phyloP scores from a whole-genome alignment of 208 protist genomes.

The Polymyxa betae region DNA sequence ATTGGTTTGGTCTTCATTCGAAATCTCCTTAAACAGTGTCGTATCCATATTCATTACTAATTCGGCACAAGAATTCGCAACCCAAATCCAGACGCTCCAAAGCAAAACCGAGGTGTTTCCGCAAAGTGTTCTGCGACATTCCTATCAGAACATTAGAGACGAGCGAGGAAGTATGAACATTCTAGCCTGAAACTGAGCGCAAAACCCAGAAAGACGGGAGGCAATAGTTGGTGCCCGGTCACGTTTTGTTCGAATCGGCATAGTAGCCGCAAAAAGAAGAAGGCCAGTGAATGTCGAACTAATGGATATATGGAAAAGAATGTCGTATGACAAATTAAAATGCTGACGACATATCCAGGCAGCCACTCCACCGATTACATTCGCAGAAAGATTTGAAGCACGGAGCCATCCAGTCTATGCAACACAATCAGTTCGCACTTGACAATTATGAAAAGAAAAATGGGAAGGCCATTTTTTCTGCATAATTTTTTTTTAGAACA shows the following conservation, averaged over 20 bases:
- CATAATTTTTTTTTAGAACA: too few relatives aligned
- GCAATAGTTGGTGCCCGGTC: not conserved
- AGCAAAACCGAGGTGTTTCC: not conserved
- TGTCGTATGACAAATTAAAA: not conserved
- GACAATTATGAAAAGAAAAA: too few relatives aligned
- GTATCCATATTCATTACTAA: slow-evolving; percentile 8
- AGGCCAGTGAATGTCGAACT: not conserved
- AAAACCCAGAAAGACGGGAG: not conserved
- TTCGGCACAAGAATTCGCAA: not conserved
- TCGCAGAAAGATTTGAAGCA: not conserved
- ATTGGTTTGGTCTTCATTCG: not conserved
- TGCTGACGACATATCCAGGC: not conserved
- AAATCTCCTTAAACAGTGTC: slow-evolving; percentile 21
- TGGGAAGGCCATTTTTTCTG: too few relatives aligned
- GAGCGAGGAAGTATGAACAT: not conserved
- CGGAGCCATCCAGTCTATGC: not conserved
- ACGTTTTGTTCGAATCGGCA: not conserved
- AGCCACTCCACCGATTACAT: not conserved
- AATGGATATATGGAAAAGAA: slow-evolving; percentile 21
- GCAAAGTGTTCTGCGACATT: not conserved
- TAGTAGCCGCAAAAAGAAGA: not conserved
- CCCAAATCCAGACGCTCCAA: slow-evolving; percentile 43
- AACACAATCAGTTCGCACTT: not conserved
- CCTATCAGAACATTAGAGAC: not conserved
- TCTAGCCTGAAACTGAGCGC: not conserved